Conservation (phyloP, 2,329 filamentous ascomycete genomes). For the Aureobasidium sp. region DNA sequence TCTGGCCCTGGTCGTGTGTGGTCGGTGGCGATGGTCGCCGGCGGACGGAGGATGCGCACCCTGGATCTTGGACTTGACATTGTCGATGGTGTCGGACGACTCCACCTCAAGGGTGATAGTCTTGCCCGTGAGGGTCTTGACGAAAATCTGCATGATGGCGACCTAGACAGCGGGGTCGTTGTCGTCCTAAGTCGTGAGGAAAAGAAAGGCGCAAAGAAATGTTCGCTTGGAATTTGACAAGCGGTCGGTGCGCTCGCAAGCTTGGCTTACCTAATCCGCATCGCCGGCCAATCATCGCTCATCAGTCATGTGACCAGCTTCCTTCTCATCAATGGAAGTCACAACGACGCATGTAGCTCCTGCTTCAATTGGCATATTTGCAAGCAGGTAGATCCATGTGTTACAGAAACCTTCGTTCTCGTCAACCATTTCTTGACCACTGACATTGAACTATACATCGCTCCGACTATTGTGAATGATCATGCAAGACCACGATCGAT, state of each 20-base stretch:
- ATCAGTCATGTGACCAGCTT: background rate
- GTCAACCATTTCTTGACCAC: too few species aligned
- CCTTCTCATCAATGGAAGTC: background rate
- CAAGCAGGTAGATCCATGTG: too few species aligned
- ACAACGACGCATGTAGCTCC: background rate
- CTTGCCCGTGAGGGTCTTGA: constrained; percentile 98
- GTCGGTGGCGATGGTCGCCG: constrained; percentile 8
- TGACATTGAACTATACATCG: too few species aligned
- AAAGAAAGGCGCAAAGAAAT: background rate
- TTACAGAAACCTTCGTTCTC: too few species aligned
- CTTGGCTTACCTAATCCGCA: background rate
- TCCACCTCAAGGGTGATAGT: constrained; percentile 99
- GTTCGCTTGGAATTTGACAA: background rate
- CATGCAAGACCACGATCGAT: too few species aligned
- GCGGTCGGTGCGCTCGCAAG: background rate
- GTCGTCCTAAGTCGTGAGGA: constrained; percentile 19
- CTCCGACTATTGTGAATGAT: too few species aligned
- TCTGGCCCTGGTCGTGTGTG: background rate
- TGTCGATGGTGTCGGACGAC: constrained; percentile 99
- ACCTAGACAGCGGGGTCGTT: constrained; percentile 15
- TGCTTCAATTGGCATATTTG: background rate
- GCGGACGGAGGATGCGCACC: constrained; percentile 37
- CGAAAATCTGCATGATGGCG: constrained; percentile 52
- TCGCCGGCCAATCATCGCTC: background rate
- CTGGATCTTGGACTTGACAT: constrained; percentile 97